These are phyloP conservation scores for Phytopythium vexans DNA, from an alignment of 352 stramenopile genomes.

Conservation along the genomic window DNA sequence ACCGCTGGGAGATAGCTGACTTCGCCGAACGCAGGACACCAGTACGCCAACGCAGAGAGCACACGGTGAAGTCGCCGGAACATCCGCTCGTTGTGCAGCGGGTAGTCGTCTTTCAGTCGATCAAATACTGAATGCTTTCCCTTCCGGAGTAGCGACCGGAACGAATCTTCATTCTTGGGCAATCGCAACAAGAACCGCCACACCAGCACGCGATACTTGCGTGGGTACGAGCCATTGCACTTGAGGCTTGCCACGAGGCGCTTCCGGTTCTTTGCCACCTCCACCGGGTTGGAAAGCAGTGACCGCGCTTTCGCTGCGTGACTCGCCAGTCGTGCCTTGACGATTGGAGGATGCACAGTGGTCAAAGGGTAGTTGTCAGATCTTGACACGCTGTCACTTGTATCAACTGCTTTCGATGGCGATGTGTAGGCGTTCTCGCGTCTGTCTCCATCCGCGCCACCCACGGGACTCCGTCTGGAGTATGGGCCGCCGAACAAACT, in stretches of 20 bases:
- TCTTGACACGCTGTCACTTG: no score
- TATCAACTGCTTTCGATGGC: not conserved
- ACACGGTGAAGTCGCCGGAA: conserved; percentile 78
- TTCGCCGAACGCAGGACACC: conserved; percentile 90
- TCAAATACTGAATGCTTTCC: conserved; percentile 72
- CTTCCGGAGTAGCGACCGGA: conserved; percentile 68
- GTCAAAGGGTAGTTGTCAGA: no score
- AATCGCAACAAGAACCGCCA: conserved; percentile 84
- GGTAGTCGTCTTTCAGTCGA: conserved; percentile 72
- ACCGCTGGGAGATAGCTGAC: conserved; percentile 75
- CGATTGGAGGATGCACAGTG: not conserved
- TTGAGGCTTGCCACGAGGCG: conserved; percentile 62
- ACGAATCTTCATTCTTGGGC: conserved; percentile 81
- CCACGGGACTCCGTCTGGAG: conserved; percentile 6
- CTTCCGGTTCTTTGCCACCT: conserved; percentile 61
- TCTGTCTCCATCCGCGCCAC: no score
- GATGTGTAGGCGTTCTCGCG: no score
- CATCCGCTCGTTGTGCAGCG: conserved; percentile 67
- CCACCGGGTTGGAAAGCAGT: conserved; percentile 1
- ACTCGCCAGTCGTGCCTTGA: not conserved
- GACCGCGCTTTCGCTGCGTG: conserved; percentile 8
- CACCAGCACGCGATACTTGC: conserved; percentile 79
- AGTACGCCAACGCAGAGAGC: conserved; percentile 85
- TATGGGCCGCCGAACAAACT: conserved; percentile 57
- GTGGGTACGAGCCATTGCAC: conserved; percentile 72